A percentile compares a stretch with the other conserved stretches of the same genome.
phyloP scores from a whole-genome alignment of 148 eudicot species.

The Arbutus unedo region DNA sequence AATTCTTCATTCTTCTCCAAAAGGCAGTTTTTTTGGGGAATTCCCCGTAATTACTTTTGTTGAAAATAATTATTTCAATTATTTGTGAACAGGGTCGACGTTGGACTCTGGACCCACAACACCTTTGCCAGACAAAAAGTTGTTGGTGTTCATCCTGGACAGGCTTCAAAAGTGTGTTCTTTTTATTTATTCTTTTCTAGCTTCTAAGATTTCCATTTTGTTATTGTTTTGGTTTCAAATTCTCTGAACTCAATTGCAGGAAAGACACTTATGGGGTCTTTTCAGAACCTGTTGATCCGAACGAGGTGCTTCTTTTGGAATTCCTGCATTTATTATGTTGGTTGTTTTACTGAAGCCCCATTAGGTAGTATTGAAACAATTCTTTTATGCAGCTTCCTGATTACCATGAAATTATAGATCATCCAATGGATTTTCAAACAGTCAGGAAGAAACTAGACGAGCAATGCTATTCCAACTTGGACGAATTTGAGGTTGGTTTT shows the following conservation, averaged over 20 bases:
- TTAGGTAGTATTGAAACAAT: slow-evolving; percentile 12
- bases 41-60: slow-evolving; percentile 11
- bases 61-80: slow-evolving; percentile 15
- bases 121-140: slow-evolving; percentile 89
- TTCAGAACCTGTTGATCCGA: slow-evolving; percentile 86
- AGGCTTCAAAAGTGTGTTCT: slow-evolving; percentile 83
- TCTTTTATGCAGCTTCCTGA: slow-evolving; percentile 69
- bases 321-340: slow-evolving; percentile 12
- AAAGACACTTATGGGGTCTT: slow-evolving; percentile 86
- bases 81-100: slow-evolving; percentile 57
- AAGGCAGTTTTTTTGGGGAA: slow-evolving; percentile 13
- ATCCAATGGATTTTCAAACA: slow-evolving; percentile 88
- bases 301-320: slow-evolving; percentile 52
- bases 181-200: slow-evolving; percentile 21
- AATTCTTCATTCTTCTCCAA: slow-evolving; percentile 21
- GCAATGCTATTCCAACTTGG: slow-evolving; percentile 49
- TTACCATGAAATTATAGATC: slow-evolving; percentile 66
- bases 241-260: slow-evolving; percentile 40
- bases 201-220: slow-evolving; percentile 15
- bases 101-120: slow-evolving; percentile 73
- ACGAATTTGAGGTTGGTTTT: slow-evolving; percentile 76
- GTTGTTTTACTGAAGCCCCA: not conserved
- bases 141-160: slow-evolving; percentile 81
- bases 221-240: slow-evolving; percentile 14
- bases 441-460: slow-evolving; percentile 59